Evolutionary conservation across 139 green algal genomes (phyloP).

Genomic region (Tetradesmus lagerheimii): DNA sequence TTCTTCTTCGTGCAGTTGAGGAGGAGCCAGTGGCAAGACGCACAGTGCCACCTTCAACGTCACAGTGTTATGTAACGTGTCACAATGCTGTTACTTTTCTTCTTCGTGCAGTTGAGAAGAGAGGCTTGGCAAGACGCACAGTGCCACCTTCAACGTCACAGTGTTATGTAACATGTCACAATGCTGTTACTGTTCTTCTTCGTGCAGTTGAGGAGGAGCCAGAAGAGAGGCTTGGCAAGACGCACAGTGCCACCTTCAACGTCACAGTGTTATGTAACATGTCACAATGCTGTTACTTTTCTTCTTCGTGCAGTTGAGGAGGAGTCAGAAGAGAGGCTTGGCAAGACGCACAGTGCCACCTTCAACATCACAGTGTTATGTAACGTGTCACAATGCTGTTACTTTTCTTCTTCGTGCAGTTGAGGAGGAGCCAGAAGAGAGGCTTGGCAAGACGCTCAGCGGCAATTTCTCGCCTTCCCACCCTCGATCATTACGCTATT

Average conservation of each 20-base stretch:
- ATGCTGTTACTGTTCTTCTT: no score
- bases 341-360: conserved; percentile 12
- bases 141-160: no score
- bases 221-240: conserved; percentile 33
- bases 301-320: no score
- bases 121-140: no score
- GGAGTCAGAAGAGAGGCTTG: conserved; percentile 24
- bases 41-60: no score
- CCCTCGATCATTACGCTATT: no score
- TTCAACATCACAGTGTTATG: neutral
- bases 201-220: conserved; percentile 35
- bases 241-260: neutral
- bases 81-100: no score
- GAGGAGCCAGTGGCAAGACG: no score
- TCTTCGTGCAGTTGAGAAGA: no score
- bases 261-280: neutral
- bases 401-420: neutral
- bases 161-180: no score
- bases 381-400: neutral
- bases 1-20: neutral
- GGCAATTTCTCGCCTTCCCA: no score
- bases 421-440: conserved; percentile 39
- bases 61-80: no score
- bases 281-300: neutral
- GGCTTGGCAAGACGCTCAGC: conserved; percentile 25